Conservation (phyloP, 2,329 filamentous ascomycete species). For the Metarhizium anisopliae region DNA sequence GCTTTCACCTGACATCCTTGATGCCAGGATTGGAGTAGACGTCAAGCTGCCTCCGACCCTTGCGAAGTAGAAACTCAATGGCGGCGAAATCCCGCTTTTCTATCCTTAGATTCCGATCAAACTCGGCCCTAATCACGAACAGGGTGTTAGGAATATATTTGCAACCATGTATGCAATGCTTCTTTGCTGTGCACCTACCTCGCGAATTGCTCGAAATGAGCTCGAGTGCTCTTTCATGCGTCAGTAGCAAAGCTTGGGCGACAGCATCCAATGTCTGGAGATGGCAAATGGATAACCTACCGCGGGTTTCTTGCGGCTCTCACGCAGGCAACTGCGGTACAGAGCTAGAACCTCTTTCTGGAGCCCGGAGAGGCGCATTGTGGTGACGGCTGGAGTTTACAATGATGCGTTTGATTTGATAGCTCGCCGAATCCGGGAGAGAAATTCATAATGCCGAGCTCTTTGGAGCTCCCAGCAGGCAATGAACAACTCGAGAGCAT, state of each 20-base stretch:
- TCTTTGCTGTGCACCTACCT: constrained; percentile 36
- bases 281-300: constrained; percentile 32
- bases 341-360: constrained; percentile 27
- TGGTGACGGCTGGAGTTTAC: constrained; percentile 2
- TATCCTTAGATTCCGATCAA: constrained; percentile 57
- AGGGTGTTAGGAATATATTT: background rate
- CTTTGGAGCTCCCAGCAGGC: background rate
- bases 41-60: constrained; percentile 73
- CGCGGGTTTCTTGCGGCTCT: constrained; percentile 68
- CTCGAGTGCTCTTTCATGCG: constrained; percentile 7
- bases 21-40: constrained; percentile 73
- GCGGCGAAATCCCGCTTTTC: constrained; percentile 80
- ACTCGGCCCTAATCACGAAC: constrained; percentile 44
- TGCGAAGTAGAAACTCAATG: constrained; percentile 77
- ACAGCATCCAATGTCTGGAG: background rate
- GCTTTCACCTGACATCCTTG: constrained; percentile 53
- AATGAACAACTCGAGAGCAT: background rate
- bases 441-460: background rate
- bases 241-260: constrained; percentile 1
- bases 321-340: constrained; percentile 79
- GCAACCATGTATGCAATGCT: too few relatives aligned
- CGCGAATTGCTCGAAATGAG: constrained; percentile 55
- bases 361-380: constrained; percentile 14
- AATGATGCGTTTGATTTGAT: background rate
- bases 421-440: background rate